Evolutionary conservation across 306 rosid genomes (phyloP), one percentile per base, ranked within the genome.

Genomic region (Erythrophleum fordii): DNA sequence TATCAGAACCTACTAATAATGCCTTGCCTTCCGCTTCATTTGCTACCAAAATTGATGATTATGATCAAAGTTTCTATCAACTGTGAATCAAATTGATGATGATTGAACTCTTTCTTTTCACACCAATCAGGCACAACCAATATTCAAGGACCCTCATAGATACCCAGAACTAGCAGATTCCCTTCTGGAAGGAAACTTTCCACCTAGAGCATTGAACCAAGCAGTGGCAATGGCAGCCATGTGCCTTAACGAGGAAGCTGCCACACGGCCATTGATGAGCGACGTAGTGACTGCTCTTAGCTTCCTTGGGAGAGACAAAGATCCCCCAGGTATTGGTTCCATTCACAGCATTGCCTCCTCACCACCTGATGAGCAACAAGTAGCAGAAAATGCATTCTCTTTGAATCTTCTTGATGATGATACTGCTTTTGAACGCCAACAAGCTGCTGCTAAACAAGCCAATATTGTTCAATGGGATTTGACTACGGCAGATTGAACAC

Each of bases 171-270:
- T 94, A 90, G 93, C 91, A 4, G 98, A 94, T 81, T 91, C 97
- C 42, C 73, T 83, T 85, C 89, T 94, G 16, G 73, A 76, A 84
- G 87, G 77, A 3, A 85, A 90, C 0, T 92, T 85, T 78, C 91
- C 97, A 0, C 46, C 86, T 73, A 94, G 87, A 80, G 91, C 87
- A 72, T 86, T 94, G 10, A 91, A 91, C 81, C 98, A 94, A 90
- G 97, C 97, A 72, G 90, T 92, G 58, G 98, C 97, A 69, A 89
- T 92, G 17, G 97, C 97, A 79, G 97, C 97, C 46, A 91, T 94
- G 97, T 94, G 98, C 81, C 92, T 94, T 6, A 93, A 92, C 72
- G 98, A 94, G 61, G 97, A 94, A 85, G 95, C 94, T 13, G 77
- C 79, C 2, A 88, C 91, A 0, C 48, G 98, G 46, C 98, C 98